Evolutionary conservation across 345 rosid species (phyloP).

Genomic region (Populus tremula): DNA sequence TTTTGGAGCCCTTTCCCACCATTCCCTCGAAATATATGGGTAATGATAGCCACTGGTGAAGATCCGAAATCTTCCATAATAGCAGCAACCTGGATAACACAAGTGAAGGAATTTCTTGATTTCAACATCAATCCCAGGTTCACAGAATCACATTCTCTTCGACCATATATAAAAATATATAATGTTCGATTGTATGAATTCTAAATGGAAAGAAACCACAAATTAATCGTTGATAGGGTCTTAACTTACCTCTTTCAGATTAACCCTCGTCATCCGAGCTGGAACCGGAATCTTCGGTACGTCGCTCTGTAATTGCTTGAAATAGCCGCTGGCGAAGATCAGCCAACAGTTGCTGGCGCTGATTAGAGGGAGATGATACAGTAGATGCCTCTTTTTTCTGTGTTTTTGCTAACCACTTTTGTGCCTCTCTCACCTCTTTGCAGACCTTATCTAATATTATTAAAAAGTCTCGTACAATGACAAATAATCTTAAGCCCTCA

Average conservation of each 20-base stretch:
- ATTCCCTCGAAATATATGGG: not conserved
- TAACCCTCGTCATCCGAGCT: constrained; percentile 46
- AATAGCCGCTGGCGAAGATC: constrained; percentile 64
- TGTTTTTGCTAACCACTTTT: constrained; percentile 40
- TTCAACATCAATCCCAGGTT: not conserved
- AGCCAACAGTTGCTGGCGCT: constrained; percentile 29
- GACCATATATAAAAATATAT: too few species aligned
- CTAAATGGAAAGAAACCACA: not conserved
- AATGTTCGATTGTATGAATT: not conserved
- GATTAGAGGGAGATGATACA: constrained; percentile 50
- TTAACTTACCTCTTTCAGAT: constrained; percentile 12
- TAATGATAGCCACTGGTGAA: not conserved
- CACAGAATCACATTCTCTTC: not conserved
- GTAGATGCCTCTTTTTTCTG: constrained; percentile 50
- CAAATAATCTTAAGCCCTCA: constrained; percentile 81
- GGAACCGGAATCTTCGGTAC: constrained; percentile 43
- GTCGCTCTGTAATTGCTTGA: constrained; percentile 70
- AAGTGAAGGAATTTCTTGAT: not conserved
- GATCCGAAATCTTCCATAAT: not conserved
- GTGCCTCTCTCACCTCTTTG: constrained; percentile 73
- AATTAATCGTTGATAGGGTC: not conserved
- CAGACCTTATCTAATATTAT: constrained; percentile 78
- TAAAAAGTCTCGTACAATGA: constrained; percentile 76
- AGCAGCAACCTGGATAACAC: not conserved
- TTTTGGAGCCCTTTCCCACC: not conserved